phyloP scores from a whole-genome alignment of 495 filamentous ascomycete species.

The Penicillium bialowiezense region DNA sequence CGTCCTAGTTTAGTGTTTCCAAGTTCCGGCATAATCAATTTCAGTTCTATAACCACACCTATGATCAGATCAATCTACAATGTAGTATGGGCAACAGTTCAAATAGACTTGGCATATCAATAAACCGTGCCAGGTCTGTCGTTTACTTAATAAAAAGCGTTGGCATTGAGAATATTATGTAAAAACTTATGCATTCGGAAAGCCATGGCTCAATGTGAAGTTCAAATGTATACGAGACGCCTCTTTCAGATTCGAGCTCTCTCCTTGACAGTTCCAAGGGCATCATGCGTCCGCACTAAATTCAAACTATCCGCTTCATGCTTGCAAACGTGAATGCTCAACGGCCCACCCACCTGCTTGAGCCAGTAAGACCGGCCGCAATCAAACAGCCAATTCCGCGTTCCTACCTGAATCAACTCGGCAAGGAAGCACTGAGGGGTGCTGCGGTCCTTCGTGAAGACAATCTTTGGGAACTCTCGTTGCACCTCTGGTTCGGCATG shows the following conservation, averaged over 20 bases:
- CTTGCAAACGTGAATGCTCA: constrained; percentile 28
- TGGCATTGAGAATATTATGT: background rate
- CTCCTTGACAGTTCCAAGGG: constrained; percentile 14
- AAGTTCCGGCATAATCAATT: too few relatives aligned
- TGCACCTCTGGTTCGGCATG: constrained; percentile 22
- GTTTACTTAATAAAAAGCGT: background rate
- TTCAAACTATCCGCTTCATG: constrained; percentile 28
- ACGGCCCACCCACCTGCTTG: constrained; percentile 29
- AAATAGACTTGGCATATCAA: background rate
- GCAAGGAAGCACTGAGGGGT: constrained; percentile 32
- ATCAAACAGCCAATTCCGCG: constrained; percentile 37
- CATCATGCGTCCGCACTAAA: constrained; percentile 16
- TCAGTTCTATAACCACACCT: too few relatives aligned
- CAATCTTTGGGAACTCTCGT: constrained; percentile 21
- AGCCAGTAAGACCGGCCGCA: constrained; percentile 38
- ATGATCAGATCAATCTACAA: too few relatives aligned
- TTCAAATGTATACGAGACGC: background rate
- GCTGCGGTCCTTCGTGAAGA: constrained; percentile 28
- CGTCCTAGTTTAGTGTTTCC: too few relatives aligned
- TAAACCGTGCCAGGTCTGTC: background rate
- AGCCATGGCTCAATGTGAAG: background rate
- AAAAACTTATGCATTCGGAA: background rate
- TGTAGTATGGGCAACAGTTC: too few relatives aligned
- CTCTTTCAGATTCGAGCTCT: constrained; percentile 18
- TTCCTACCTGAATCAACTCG: constrained; percentile 33